These are phyloP conservation scores for Verbena officinalis DNA, from an alignment of 257 asterid genomes.

Conservation along the genomic window DNA sequence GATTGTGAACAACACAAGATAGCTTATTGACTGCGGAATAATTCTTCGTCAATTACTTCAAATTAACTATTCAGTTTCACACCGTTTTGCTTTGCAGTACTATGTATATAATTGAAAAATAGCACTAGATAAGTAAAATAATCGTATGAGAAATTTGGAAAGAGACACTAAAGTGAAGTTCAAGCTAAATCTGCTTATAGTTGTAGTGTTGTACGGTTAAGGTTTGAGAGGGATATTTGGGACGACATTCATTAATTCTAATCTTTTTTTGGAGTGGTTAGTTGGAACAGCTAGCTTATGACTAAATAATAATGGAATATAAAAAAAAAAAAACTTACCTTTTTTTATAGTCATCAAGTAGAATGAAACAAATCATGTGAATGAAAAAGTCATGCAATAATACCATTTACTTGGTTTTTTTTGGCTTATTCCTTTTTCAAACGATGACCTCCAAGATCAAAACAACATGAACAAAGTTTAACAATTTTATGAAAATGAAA, in stretches of 20 bases:
- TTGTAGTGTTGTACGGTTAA: background rate
- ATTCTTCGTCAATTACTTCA: slow-evolving; percentile 4
- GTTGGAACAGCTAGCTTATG: slow-evolving; percentile 12
- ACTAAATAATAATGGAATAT: background rate
- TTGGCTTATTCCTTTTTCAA: too few relatives aligned
- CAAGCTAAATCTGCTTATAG: background rate
- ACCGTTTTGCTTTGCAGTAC: background rate
- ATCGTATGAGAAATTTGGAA: background rate
- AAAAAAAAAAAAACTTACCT: too few relatives aligned
- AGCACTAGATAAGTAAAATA: background rate
- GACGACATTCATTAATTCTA: slow-evolving; percentile 12
- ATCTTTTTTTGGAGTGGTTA: background rate
- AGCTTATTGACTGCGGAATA: background rate
- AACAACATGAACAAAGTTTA: too few relatives aligned
- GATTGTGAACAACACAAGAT: background rate
- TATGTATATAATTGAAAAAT: background rate
- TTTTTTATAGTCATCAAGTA: too few relatives aligned
- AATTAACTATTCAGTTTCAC: background rate
- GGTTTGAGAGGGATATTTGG: slow-evolving; percentile 7
- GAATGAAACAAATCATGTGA: too few relatives aligned
- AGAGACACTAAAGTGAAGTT: background rate
- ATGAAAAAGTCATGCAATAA: too few relatives aligned
- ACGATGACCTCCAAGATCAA: too few relatives aligned
- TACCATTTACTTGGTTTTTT: too few relatives aligned
- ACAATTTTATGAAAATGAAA: too few relatives aligned